phyloP scores from a whole-genome alignment of 768 basidiomycete species.

The Chlorophyllum brunneum region DNA sequence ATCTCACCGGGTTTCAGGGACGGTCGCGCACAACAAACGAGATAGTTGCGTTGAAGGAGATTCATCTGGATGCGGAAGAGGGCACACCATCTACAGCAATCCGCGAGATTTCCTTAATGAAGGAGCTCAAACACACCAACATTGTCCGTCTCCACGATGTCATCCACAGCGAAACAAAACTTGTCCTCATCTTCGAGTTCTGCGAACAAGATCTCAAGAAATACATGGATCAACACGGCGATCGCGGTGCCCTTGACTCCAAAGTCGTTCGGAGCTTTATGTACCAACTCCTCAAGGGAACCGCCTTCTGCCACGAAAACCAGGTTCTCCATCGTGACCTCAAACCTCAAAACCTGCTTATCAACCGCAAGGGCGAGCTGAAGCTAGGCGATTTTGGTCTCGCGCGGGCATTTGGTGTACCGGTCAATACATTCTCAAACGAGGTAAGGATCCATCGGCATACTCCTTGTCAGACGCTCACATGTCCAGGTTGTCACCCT shows the following conservation, averaged over 20 bases:
- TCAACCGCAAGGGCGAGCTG: conserved; percentile 94
- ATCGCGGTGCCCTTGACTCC: conserved; percentile 90
- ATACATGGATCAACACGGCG: conserved; percentile 98
- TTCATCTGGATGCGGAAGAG: conserved; percentile 98
- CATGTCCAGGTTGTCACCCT: conserved; percentile 82
- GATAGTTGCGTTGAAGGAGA: conserved; percentile 97
- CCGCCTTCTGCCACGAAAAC: conserved; percentile 98
- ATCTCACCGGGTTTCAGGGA: conserved; percentile 47
- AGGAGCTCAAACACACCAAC: conserved; percentile 98
- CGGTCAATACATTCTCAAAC: conserved; percentile 98
- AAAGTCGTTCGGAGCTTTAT: conserved; percentile 94
- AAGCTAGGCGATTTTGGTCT: conserved; percentile 98
- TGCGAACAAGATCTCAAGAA: conserved; percentile 99
- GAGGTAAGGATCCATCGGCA: conserved; percentile 47
- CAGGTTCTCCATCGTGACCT: conserved; percentile 96
- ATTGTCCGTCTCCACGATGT: conserved; percentile 98
- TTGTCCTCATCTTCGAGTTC: conserved; percentile 97
- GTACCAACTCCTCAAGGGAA: conserved; percentile 96
- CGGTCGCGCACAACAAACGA: conserved; percentile 97
- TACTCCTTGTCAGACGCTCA: background rate
- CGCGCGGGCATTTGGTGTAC: conserved; percentile 96
- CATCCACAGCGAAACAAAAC: conserved; percentile 97
- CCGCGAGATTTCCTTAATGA: conserved; percentile 98
- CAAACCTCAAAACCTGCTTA: conserved; percentile 97
- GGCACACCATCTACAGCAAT: conserved; percentile 99